phyloP scores from a whole-genome alignment of 331 rosid species.

The Phaseolus coccineus region DNA sequence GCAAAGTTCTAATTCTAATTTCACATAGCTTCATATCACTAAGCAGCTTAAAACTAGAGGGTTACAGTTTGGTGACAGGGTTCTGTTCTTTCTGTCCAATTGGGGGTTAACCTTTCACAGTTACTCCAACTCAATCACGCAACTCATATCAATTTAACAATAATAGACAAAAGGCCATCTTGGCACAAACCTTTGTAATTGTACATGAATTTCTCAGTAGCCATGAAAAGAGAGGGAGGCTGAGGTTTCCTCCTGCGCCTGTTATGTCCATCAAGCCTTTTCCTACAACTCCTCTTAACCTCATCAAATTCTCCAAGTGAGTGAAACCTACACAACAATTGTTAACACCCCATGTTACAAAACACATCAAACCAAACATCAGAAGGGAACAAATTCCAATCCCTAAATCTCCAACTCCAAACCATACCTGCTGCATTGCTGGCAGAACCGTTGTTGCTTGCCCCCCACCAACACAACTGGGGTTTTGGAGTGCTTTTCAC shows the following conservation, averaged over 20 bases:
- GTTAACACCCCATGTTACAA: conserved; percentile 18
- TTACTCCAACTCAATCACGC: background rate
- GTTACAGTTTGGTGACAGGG: background rate
- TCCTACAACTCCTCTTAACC: conserved; percentile 94
- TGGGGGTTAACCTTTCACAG: background rate
- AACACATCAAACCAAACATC: conserved; percentile 17
- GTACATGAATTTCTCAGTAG: conserved; percentile 57
- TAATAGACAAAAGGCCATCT: conserved; percentile 15
- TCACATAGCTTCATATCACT: conserved; percentile 4
- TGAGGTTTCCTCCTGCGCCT: conserved; percentile 92
- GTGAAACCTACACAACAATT: conserved; percentile 73
- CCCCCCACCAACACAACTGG: conserved; percentile 74
- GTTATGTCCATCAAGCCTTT: conserved; percentile 94
- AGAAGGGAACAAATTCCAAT: background rate
- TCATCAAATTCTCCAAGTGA: conserved; percentile 93
- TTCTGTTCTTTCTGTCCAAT: conserved; percentile 3
- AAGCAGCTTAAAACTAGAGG: conserved; percentile 22
- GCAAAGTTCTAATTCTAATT: conserved; percentile 12
- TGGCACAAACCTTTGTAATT: conserved; percentile 68
- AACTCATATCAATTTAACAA: conserved; percentile 11
- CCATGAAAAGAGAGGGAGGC: conserved; percentile 78
- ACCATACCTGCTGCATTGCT: conserved; percentile 96
- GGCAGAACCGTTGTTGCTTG: conserved; percentile 91
- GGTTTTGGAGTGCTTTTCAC: conserved; percentile 87
- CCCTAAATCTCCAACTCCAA: conserved; percentile 34